These are phyloP conservation scores for Auriscalpium orientale DNA, from an alignment of 768 basidiomycete species.

Conservation along the genomic window DNA sequence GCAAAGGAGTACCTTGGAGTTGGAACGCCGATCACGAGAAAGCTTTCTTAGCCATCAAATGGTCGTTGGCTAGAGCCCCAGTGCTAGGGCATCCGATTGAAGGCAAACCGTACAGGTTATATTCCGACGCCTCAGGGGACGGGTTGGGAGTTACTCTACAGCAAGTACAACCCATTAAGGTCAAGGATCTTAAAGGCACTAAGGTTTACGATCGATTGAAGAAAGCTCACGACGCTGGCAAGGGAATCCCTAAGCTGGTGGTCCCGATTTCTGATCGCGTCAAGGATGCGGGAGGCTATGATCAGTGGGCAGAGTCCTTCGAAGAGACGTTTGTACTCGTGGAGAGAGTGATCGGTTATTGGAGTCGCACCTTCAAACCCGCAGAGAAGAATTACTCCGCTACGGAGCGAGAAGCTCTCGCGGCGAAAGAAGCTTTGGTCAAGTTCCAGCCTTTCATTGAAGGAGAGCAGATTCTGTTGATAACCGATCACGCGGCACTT, in stretches of 20 bases:
- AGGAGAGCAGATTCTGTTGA: conserved; percentile 22
- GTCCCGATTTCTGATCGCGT: neutral
- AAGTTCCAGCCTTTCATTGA: conserved; percentile 31
- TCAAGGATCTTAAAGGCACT: conserved; percentile 15
- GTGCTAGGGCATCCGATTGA: conserved; percentile 24
- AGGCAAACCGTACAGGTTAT: conserved; percentile 27
- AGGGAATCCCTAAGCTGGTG: neutral
- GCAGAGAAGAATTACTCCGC: conserved; percentile 24
- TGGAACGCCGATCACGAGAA: conserved; percentile 19
- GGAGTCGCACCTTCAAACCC: conserved; percentile 14
- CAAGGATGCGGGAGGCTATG: neutral
- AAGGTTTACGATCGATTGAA: conserved; percentile 12
- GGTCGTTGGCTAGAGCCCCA: conserved; percentile 24
- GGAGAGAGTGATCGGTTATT: conserved; percentile 18
- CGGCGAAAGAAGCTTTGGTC: conserved; percentile 29
- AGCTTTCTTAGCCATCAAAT: conserved; percentile 26
- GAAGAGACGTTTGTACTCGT: conserved; percentile 15
- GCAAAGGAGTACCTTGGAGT: conserved; percentile 19
- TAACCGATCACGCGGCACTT: conserved; percentile 22
- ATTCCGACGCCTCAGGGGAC: conserved; percentile 25
- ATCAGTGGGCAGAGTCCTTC: conserved; percentile 1
- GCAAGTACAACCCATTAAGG: conserved; percentile 17
- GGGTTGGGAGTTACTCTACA: conserved; percentile 17
- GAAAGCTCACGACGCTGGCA: neutral
- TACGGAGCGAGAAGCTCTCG: conserved; percentile 34